A percentile compares a stretch with the other conserved stretches of the same genome.
Evolutionary conservation across 345 rosid genomes (phyloP).

Genomic region (Aegle marmelos): DNA sequence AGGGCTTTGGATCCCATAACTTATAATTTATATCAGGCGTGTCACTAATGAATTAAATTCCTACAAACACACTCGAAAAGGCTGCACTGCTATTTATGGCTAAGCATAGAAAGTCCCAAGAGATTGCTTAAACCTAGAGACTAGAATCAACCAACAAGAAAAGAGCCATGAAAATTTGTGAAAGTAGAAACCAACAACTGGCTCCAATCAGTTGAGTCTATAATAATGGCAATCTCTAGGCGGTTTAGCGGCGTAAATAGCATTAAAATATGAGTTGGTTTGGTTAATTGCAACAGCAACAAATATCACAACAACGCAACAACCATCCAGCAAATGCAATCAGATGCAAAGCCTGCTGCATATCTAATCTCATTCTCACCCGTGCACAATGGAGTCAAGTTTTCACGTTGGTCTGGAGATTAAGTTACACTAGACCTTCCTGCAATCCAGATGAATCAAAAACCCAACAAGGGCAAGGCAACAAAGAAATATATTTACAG

Average conservation of each 20-base stretch:
- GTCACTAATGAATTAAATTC: neutral
- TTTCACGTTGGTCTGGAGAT: neutral
- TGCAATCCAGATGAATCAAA: neutral
- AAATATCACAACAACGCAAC: neutral
- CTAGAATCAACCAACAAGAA: constrained; percentile 5
- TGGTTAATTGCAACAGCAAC: neutral
- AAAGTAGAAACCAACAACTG: neutral
- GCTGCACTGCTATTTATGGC: neutral
- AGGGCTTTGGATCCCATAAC: constrained; percentile 7
- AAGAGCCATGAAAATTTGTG: neutral
- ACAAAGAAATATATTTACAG: neutral
- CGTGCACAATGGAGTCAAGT: neutral
- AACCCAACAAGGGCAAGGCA: neutral
- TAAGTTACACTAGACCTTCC: neutral
- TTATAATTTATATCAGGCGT: neutral
- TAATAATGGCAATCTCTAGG: neutral
- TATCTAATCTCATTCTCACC: neutral
- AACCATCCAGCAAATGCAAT: neutral
- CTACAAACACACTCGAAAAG: neutral
- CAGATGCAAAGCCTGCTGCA: neutral
- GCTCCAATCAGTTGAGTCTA: neutral
- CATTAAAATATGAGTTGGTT: neutral
- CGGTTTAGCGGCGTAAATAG: neutral
- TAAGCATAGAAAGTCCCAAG: constrained; percentile 4
- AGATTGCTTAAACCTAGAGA: constrained; percentile 1